These are phyloP conservation scores for Lithohypha guttulata DNA, from an alignment of 2,329 filamentous ascomycete genomes.

Conservation along the genomic window DNA sequence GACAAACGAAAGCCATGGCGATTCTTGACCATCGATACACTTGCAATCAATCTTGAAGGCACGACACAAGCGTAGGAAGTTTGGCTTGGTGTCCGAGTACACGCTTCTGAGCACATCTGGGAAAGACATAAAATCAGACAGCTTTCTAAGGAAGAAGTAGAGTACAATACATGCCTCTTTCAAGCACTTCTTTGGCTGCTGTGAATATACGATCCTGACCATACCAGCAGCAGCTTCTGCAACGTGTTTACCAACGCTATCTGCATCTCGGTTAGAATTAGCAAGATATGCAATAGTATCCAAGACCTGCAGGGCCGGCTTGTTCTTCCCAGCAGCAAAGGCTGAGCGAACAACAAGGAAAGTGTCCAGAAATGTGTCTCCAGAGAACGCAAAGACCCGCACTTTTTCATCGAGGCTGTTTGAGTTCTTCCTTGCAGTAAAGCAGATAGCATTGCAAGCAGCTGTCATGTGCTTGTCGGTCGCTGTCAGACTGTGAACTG, in stretches of 20 bases:
- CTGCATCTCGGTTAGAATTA: slow-evolving; percentile 24
- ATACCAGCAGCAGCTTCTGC: slow-evolving; percentile 11
- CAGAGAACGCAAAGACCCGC: slow-evolving; percentile 26
- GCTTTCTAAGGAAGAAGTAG: slow-evolving; percentile 14
- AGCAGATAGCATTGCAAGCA: slow-evolving; percentile 35
- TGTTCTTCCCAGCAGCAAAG: slow-evolving; percentile 34
- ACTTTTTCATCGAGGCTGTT: slow-evolving; percentile 26
- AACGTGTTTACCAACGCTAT: slow-evolving; percentile 9
- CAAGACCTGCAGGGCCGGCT: slow-evolving; percentile 36
- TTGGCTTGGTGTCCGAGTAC: neutral
- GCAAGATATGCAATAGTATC: slow-evolving; percentile 25
- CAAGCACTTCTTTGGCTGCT: slow-evolving; percentile 14
- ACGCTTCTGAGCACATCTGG: slow-evolving; percentile 1
- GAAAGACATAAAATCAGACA: slow-evolving; percentile 11
- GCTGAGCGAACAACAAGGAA: slow-evolving; percentile 32
- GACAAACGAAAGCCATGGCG: slow-evolving; percentile 5
- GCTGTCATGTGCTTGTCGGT: slow-evolving; percentile 31
- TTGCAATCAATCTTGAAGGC: slow-evolving; percentile 9
- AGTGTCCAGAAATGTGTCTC: slow-evolving; percentile 30
- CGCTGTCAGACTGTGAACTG: slow-evolving; percentile 30
- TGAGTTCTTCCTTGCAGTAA: slow-evolving; percentile 31
- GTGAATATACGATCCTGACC: slow-evolving; percentile 14
- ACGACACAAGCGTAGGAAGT: slow-evolving; percentile 7
- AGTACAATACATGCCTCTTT: slow-evolving; percentile 21
- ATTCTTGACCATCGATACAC: neutral